Evolutionary conservation across 1,284 basidiomycete species (phyloP), one percentile per base, ranked within the genome.

Genomic region (Cutaneotrichosporon sp.): DNA sequence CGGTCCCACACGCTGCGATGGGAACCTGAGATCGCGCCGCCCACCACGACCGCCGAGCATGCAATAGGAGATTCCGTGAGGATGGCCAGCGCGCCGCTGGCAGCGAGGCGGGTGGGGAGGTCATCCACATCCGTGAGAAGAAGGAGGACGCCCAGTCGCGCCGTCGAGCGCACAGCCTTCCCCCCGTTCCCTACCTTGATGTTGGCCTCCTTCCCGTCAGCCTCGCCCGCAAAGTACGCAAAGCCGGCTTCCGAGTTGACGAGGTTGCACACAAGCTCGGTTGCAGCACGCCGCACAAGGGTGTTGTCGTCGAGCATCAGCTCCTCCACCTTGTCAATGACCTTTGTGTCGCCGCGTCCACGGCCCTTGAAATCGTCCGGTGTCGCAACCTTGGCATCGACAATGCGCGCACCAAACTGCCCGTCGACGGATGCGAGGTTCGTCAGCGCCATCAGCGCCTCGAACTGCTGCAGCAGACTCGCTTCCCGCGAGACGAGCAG

Each of bases 201-300:
- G 18, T 46, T 18, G 3, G 11, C 78, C 74, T 32, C 74, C 68
- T 42, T 70, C 60, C 10, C 22, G 11, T 47, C 18, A 21, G 14
- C 57, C 32, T 76, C 82, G 47, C 76, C 76, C 6, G 75, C 62
- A 26, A 74, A 75, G 58, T 73, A 84, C 66, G 86, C 84, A 76
- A 90, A 94, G 2, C 90, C 86, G 1, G 83, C 81, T 55, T 93
- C 89, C 26, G 88, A 90, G 14, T 84, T 86, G 51, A 93, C 85
- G 31, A 99, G 84, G 79, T 99, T 99, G 83, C 95, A 98, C 2
- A 95, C 83, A n/a, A 98, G 85, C 80, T 99, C 93, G 60, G 89
- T 89, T 0, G 92, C 88, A 0, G 96, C 95, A 63, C 96, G 84
- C 21, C 92, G 86, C 56, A 96, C 83, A 68, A 98, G 84, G 0